A percentile compares a stretch with the other conserved stretches of the same genome.
Evolutionary conservation across 495 filamentous ascomycete genomes (phyloP).

Genomic region (Aspergillus affinis): DNA sequence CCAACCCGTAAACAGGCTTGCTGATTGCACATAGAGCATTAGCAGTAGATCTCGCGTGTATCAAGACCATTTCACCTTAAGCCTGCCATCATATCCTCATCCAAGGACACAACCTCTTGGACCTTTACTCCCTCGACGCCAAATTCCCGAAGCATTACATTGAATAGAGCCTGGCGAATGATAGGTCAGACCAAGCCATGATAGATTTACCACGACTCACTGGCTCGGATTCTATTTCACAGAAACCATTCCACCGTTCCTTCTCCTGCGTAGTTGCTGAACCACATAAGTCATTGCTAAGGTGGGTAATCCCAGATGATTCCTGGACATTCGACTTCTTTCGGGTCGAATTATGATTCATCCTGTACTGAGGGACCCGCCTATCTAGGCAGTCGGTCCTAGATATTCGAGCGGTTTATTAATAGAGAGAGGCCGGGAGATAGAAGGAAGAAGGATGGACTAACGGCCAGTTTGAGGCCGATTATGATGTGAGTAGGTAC

Average conservation of each 20-base stretch:
- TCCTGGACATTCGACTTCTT: conserved; percentile 17
- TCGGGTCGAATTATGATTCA: conserved; percentile 25
- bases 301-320: conserved; percentile 12
- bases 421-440: no score
- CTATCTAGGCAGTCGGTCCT: no score
- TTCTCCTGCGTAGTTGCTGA: conserved; percentile 45
- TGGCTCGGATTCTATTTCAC: conserved; percentile 89
- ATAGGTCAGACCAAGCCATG: not conserved
- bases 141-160: conserved; percentile 74
- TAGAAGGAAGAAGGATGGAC: no score
- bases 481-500: no score
- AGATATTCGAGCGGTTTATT: no score
- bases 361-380: not conserved
- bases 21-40: conserved; percentile 31
- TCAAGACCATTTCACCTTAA: conserved; percentile 53
- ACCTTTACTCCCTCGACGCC: conserved; percentile 73
- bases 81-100: conserved; percentile 62
- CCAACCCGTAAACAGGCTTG: conserved; percentile 73
- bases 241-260: conserved; percentile 70
- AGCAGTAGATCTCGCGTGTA: not conserved
- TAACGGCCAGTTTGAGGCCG: no score
- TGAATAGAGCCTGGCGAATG: conserved; percentile 68
- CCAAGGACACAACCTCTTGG: conserved; percentile 74
- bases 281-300: conserved; percentile 30
- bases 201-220: conserved; percentile 38